These are phyloP conservation scores for Phanerodontia chrysosporium DNA, from an alignment of 768 basidiomycete genomes.

Conservation along the genomic window DNA sequence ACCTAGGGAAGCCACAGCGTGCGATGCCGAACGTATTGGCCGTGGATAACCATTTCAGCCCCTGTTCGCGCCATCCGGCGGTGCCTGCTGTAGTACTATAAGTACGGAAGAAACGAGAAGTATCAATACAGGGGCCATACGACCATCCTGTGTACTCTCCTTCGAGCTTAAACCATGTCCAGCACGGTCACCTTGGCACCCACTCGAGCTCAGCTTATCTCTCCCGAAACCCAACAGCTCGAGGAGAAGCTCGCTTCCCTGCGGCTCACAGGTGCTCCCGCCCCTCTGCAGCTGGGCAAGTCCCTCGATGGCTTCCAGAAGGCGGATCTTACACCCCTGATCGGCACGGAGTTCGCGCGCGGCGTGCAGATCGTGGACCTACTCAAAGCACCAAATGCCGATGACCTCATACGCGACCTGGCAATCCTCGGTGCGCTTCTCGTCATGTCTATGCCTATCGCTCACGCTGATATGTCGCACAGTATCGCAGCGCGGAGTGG, in stretches of 20 bases:
- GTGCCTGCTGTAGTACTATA: no score
- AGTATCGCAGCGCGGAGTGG: slow-evolving; percentile 22
- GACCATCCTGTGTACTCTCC: no score
- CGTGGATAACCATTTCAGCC: no score
- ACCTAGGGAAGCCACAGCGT: no score
- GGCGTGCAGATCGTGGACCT: slow-evolving; percentile 4
- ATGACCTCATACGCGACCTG: slow-evolving; percentile 7
- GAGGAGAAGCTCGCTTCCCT: slow-evolving; percentile 8
- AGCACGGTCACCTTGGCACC: not conserved
- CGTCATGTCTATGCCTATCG: not conserved
- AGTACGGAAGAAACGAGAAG: no score
- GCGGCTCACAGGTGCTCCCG: slow-evolving; percentile 3
- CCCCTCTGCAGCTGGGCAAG: slow-evolving; percentile 1
- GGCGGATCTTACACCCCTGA: slow-evolving; percentile 7
- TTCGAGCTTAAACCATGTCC: no score
- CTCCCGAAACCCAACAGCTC: slow-evolving; percentile 7
- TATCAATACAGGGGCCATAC: no score
- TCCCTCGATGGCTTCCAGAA: slow-evolving; percentile 4
- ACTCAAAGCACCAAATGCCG: slow-evolving; percentile 7
- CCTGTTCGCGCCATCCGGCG: no score
- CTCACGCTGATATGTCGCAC: not conserved
- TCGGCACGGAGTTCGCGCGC: slow-evolving; percentile 9
- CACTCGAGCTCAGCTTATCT: slow-evolving; percentile 1
- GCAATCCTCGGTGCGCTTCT: not conserved
- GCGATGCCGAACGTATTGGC: no score